phyloP scores from a whole-genome alignment of 257 asterid species.

The Ophiorrhiza pumila region DNA sequence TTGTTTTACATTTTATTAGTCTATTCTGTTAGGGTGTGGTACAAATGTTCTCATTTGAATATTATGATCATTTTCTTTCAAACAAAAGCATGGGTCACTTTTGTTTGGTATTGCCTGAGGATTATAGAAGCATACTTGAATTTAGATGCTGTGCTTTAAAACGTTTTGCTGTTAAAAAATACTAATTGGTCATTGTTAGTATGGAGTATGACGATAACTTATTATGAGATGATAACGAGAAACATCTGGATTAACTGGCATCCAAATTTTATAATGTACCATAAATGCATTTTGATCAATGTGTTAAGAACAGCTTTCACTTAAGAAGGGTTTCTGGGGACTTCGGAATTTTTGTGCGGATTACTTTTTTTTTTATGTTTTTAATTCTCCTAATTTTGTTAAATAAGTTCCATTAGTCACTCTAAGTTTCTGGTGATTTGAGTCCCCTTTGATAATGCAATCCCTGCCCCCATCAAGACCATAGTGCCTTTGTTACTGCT shows the following conservation, averaged over 20 bases:
- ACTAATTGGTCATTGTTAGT: neutral
- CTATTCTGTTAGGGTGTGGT: no score
- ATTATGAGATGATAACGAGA: neutral
- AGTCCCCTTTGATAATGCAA: neutral
- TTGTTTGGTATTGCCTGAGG: neutral
- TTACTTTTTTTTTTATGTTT: neutral
- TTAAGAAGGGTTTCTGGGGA: neutral
- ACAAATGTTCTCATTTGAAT: conserved; percentile 13
- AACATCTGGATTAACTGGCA: neutral
- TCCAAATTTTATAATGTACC: neutral
- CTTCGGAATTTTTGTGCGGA: neutral
- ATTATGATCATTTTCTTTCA: neutral
- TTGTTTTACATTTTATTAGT: neutral
- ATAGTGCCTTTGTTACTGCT: neutral
- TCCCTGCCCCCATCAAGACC: neutral
- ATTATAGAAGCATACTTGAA: neutral
- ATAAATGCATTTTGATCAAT: neutral
- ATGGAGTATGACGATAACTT: neutral
- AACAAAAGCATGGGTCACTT: neutral
- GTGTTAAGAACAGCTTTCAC: neutral
- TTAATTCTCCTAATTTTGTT: neutral
- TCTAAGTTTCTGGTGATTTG: neutral
- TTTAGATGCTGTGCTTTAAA: neutral
- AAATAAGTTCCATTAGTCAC: neutral
- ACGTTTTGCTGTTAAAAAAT: no score